Evolutionary conservation across 139 green algal species (phyloP).

Genomic region (Chara braunii): DNA sequence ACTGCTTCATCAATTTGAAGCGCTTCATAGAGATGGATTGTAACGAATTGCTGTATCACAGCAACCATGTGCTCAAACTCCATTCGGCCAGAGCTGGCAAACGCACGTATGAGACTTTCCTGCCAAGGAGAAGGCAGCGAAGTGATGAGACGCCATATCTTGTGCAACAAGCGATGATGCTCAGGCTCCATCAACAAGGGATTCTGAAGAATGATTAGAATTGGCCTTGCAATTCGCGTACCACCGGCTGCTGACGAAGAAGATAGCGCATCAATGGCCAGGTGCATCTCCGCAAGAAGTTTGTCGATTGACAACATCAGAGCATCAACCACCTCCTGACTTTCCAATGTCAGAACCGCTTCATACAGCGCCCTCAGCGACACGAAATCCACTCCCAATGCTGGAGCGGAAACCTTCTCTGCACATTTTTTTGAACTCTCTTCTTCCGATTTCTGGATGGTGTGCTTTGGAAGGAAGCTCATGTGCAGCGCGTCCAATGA

Average conservation of each 20-base stretch:
- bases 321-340: background rate
- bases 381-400: background rate
- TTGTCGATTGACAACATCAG: constrained; percentile 11
- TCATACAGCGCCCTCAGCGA: background rate
- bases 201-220: constrained; percentile 6
- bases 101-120: background rate
- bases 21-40: constrained; percentile 52
- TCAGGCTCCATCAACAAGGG: constrained; percentile 16
- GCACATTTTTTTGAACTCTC: background rate
- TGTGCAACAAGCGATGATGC: constrained; percentile 1
- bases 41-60: constrained; percentile 58
- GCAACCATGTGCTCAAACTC: constrained; percentile 8
- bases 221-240: background rate
- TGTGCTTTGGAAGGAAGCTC: background rate
- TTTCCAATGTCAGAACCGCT: background rate
- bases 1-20: constrained; percentile 22
- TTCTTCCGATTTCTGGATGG: background rate
- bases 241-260: background rate
- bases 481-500: background rate
- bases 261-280: background rate
- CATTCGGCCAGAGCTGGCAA: constrained; percentile 1
- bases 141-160: background rate
- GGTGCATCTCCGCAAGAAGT: constrained; percentile 1
- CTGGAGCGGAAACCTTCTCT: background rate
- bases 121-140: background rate